Evolutionary conservation across 129 eudicot species (phyloP).

Genomic region (Lactuca sativa): DNA sequence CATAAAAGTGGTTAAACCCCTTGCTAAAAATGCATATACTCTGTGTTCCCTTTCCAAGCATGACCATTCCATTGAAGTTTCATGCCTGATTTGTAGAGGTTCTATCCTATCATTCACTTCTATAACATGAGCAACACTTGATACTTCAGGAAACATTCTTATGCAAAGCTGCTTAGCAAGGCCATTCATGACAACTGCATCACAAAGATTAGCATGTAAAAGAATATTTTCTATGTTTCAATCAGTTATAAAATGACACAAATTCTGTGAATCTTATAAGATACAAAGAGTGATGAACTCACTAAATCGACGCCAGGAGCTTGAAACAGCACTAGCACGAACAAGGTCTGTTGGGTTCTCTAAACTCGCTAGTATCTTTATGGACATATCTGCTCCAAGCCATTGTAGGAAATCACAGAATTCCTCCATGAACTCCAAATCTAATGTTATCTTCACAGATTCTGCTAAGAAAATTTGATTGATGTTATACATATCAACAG

Average conservation of each 20-base stretch:
- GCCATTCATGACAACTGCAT: constrained; percentile 61
- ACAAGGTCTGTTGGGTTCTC: constrained; percentile 67
- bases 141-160: constrained; percentile 51
- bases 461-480: constrained; percentile 8
- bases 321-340: constrained; percentile 56
- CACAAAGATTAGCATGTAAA: constrained; percentile 18
- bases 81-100: constrained; percentile 21
- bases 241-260: background rate
- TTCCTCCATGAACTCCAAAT: constrained; percentile 43
- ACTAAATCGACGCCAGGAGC: constrained; percentile 70
- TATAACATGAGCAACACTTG: constrained; percentile 37
- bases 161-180: constrained; percentile 65
- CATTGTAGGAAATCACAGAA: constrained; percentile 57
- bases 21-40: constrained; percentile 53
- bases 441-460: background rate
- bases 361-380: constrained; percentile 54
- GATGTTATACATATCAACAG: background rate
- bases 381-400: constrained; percentile 65
- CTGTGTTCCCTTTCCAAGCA: constrained; percentile 48
- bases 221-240: constrained; percentile 2
- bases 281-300: constrained; percentile 20
- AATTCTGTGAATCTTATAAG: background rate
- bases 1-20: constrained; percentile 42
- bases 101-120: constrained; percentile 42
- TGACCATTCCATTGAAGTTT: constrained; percentile 29